Base-by-base conservation (phyloP, 495 filamentous ascomycete genomes). In the Penicillium coffeae region DNA sequence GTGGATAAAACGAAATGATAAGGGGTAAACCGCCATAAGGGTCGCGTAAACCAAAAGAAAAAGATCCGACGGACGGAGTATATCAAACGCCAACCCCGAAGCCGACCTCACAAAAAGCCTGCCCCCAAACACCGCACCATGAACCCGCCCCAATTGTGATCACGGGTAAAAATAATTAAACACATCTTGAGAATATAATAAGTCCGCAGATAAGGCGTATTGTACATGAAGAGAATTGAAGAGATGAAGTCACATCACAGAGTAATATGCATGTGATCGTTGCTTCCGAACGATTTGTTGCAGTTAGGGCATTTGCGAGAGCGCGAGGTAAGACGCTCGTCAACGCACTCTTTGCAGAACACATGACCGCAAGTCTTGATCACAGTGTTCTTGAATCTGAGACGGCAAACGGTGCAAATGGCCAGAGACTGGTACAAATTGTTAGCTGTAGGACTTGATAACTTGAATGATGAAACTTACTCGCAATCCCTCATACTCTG, bases 291-390 rank as follows among this genome's bases (percentile, higher is more conserved):
- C 1, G 89, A 82, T 65, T 84, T 84, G 63, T 84, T 86, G 73
- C 93, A 98, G 57, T 85, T 91, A 4, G 93, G 93, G 59, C 93
- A 98, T 68, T 97, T 97, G 48, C 93, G 81, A 63, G 88, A 90
- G 27, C 93, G 87, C 49, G 91, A 93, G 8, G 78, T 75, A 42
- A 95, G 81, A 42, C 90, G 84, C 58, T 91, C 85, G 44, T 95
- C 88, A 20, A 95, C 85, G 60, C 93, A 98, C 20, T 82, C 79
- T 56, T 79, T 82, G 80, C 93, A 98, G 67, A 97, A 95, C 16
- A 95, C 83, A 68, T 98, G 93, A n/a, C 93, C 93, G 65, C 93
- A 98, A 12, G 86, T 89, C 62, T 90, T 90, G 56, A 98, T 78
- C 14, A 84, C 85, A 1, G 90, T 95, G 63, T 97, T 87, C 70